A percentile compares a stretch with the other conserved stretches of the same genome.
These are phyloP conservation scores for Phanerodontia chrysosporium DNA, from an alignment of 768 basidiomycete species.

Conservation along the genomic window DNA sequence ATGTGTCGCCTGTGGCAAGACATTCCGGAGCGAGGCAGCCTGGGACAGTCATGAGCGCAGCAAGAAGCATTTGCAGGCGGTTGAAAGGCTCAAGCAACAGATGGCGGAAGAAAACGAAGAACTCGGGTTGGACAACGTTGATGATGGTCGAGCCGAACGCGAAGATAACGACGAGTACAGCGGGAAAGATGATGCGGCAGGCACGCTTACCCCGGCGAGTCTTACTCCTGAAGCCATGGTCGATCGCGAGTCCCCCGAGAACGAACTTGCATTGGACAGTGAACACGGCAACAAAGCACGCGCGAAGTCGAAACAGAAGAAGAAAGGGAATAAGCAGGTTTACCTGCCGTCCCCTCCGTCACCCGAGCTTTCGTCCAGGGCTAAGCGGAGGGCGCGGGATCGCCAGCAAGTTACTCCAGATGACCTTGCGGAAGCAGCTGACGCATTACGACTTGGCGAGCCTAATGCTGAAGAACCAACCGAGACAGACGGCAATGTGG, in stretches of 20 bases:
- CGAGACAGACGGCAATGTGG: background rate
- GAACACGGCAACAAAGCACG: background rate
- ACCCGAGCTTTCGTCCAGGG: conserved; percentile 11
- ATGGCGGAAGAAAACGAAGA: conserved; percentile 75
- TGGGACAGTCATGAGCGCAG: conserved; percentile 97
- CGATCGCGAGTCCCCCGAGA: too few species aligned
- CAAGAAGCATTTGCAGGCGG: conserved; percentile 87
- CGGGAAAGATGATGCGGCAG: background rate
- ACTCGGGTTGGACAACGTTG: conserved; percentile 41
- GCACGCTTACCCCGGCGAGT: background rate
- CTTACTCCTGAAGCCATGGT: background rate
- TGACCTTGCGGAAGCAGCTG: background rate
- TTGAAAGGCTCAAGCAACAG: conserved; percentile 69
- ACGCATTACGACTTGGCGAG: background rate
- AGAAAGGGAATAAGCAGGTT: conserved; percentile 10
- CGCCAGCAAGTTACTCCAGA: background rate
- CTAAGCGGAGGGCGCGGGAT: conserved; percentile 2
- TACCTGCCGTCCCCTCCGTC: background rate
- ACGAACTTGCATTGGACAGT: too few species aligned
- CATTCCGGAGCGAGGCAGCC: conserved; percentile 86
- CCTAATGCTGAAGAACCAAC: background rate
- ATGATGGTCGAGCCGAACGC: background rate
- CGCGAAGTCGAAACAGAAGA: background rate
- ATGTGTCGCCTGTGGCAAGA: conserved; percentile 91
- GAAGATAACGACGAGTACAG: background rate